Evolutionary conservation across 352 stramenopile genomes (phyloP).

Genomic region (Discostella stelligera): DNA sequence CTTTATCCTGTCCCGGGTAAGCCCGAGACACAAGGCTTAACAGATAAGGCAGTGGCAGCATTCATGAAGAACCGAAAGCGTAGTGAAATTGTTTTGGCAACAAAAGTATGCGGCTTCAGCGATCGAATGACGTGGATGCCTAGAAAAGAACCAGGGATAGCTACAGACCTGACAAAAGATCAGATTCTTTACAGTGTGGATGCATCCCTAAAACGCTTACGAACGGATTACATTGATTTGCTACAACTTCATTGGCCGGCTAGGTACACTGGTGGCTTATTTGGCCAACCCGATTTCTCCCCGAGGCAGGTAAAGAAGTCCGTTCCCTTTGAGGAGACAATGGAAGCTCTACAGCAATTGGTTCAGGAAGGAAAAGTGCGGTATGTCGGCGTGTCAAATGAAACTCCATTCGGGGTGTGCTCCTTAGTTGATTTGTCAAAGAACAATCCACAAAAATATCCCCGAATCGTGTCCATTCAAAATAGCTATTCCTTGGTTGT

Average conservation of each 20-base stretch:
- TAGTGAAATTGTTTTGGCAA: slow-evolving; percentile 79
- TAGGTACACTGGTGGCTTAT: slow-evolving; percentile 76
- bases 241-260: slow-evolving; percentile 87
- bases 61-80: slow-evolving; percentile 79
- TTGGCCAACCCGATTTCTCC: slow-evolving; percentile 73
- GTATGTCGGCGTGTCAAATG: slow-evolving; percentile 81
- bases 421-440: slow-evolving; percentile 75
- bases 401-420: slow-evolving; percentile 85
- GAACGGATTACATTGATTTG: slow-evolving; percentile 87
- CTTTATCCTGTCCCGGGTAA: slow-evolving; percentile 84
- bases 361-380: slow-evolving; percentile 82
- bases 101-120: slow-evolving; percentile 78
- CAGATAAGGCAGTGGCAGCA: slow-evolving; percentile 74
- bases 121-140: slow-evolving; percentile 58
- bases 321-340: slow-evolving; percentile 83
- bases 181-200: slow-evolving; percentile 85
- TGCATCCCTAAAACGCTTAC: slow-evolving; percentile 77
- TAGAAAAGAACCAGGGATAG: slow-evolving; percentile 54
- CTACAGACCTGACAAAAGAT: slow-evolving; percentile 51
- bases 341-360: slow-evolving; percentile 78
- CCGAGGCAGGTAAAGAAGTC: slow-evolving; percentile 56
- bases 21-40: slow-evolving; percentile 69
- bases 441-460: slow-evolving; percentile 58
- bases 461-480: slow-evolving; percentile 79
- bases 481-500: slow-evolving; percentile 85